Base-by-base conservation (phyloP, 805 yeast species). In the Myxozyma mucilagina region DNA sequence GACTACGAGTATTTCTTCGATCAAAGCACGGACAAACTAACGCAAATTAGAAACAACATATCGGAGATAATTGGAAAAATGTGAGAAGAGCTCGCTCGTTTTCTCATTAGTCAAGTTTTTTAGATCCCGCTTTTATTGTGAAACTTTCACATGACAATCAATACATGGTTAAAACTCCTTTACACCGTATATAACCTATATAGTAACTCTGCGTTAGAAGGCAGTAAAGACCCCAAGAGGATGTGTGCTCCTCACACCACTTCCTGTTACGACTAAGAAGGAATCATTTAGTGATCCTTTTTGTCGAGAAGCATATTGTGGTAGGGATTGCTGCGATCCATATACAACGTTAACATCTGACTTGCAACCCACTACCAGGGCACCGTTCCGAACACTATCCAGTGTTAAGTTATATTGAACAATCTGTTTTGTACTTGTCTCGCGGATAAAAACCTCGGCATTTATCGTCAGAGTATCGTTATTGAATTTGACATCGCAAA, bases 381-480 rank as follows among this genome's bases (percentile, higher is more conserved):
- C 13, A 13, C 18, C 29, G 18, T 38, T 18, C 6, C 4, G n/a
- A 3, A 20, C 4, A 14, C n/a, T 16, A 8, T 45, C 51, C 5
- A 39, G n/a, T n/a, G 31, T 7, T 14, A 59, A 29, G n/a, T 16
- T 39, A 34, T 59, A 60, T 35, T 39, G 42, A n/a, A 39, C 51
- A 3, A 3, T 39, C 14, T 47, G 20, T 38, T 61, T 61, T 10
- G 61, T 49, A 18, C 16, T 14, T 1, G 49, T n/a, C 34, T 47
- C 32, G n/a, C 35, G 38, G n/a, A 44, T n/a, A 47, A 57, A 57
- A 4, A 61, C 32, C 16, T 57, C 61, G 8, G 59, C 32, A 14
- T 42, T 20, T 11, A 57, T 16, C 6, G 29, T 14, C 4, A 61
- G 49, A 2, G 53, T 18, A 6, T 36, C 34, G 32, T 41, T 31